Conservation (phyloP, 163 green algal genomes). For the Scenedesmus sp. region DNA sequence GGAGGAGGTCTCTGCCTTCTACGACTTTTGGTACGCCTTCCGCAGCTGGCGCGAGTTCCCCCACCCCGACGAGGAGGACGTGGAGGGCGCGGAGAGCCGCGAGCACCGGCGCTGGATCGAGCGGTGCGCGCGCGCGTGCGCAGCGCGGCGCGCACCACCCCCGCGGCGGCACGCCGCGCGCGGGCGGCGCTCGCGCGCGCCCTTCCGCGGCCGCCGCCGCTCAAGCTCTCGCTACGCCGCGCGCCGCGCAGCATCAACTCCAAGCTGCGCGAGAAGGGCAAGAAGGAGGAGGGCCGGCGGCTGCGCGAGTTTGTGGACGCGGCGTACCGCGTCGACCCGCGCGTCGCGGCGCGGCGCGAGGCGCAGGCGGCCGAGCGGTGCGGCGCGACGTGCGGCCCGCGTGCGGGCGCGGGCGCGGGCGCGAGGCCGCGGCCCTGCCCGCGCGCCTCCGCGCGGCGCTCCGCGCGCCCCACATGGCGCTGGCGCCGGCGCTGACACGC, state of each 20-base stretch:
- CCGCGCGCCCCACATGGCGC: too few relatives aligned
- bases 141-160: not conserved
- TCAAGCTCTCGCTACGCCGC: not conserved
- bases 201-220: not conserved
- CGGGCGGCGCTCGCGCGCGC: too few relatives aligned
- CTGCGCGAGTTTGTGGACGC: slow-evolving; percentile 91
- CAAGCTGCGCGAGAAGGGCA: slow-evolving; percentile 91
- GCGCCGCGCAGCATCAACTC: slow-evolving; percentile 71
- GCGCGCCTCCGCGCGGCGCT: too few relatives aligned
- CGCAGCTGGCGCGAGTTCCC: slow-evolving; percentile 98
- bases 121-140: slow-evolving; percentile 47
- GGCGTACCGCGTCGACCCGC: slow-evolving; percentile 86
- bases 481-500: too few relatives aligned
- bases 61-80: slow-evolving; percentile 96
- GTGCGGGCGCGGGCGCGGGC: too few relatives aligned
- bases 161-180: not conserved
- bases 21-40: slow-evolving; percentile 97
- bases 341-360: slow-evolving; percentile 73
- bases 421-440: too few relatives aligned
- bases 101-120: slow-evolving; percentile 95
- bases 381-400: not conserved
- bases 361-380: slow-evolving; percentile 72
- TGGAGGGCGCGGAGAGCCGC: slow-evolving; percentile 85
- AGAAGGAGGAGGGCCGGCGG: slow-evolving; percentile 89
- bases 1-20: slow-evolving; percentile 89